Evolutionary conservation across 2,329 filamentous ascomycete genomes (phyloP).

Genomic region (Neonectria ditissima): DNA sequence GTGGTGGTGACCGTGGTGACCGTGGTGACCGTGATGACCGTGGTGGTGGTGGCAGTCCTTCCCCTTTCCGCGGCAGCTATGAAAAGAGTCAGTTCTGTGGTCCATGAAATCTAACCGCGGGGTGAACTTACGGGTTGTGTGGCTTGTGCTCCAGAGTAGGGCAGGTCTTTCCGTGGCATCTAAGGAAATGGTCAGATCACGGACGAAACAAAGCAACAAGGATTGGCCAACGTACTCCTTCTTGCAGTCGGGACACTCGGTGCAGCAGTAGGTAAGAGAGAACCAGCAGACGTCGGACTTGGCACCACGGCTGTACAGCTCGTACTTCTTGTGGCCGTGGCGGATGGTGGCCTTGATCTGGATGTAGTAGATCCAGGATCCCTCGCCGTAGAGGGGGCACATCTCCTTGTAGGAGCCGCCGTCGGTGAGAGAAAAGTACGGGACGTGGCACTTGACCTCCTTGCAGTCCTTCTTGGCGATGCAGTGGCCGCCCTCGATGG

Average conservation of each 20-base stretch:
- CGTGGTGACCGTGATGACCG: background rate
- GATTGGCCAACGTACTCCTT: conserved; percentile 19
- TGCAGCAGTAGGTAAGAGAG: conserved; percentile 43
- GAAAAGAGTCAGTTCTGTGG: background rate
- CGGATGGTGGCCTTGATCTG: conserved; percentile 41
- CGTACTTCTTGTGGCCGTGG: conserved; percentile 38
- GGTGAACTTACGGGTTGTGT: background rate
- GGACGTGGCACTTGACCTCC: conserved; percentile 42
- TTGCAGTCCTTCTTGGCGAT: conserved; percentile 36
- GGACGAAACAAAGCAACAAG: background rate
- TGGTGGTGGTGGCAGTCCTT: conserved; percentile 18
- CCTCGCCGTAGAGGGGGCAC: conserved; percentile 42
- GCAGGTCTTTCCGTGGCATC: background rate
- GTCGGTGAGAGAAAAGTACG: conserved; percentile 41
- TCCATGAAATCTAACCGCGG: background rate
- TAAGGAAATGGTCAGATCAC: background rate
- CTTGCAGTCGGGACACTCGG: conserved; percentile 41
- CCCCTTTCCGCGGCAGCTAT: conserved; percentile 13
- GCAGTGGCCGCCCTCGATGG: conserved; percentile 39
- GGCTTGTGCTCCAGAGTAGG: conserved; percentile 2
- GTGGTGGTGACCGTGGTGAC: background rate
- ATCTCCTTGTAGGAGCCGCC: conserved; percentile 41
- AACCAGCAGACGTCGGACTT: conserved; percentile 42
- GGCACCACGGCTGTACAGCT: conserved; percentile 41
- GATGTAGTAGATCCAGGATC: conserved; percentile 46